A percentile compares a stretch with the other conserved stretches of the same genome.
Conservation (phyloP, 2,329 filamentous ascomycete genomes). For the Pestalotiopsis sp. region DNA sequence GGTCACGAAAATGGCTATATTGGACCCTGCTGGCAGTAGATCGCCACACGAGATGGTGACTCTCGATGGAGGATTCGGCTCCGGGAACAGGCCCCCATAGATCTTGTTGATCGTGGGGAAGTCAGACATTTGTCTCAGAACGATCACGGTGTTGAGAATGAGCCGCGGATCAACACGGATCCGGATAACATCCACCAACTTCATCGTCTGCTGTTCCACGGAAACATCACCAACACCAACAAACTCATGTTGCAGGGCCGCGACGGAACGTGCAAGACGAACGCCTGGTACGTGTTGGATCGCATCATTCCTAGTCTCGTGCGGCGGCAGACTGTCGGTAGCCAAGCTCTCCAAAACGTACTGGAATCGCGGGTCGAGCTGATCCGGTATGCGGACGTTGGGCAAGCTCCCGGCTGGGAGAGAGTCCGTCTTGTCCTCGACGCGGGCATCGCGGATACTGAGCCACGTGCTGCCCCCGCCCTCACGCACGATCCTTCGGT, state of each 20-base stretch:
- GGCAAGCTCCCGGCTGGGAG: constrained; percentile 12
- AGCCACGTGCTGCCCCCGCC: constrained; percentile 81
- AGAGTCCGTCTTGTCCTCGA: constrained; percentile 44
- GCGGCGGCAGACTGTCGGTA: background rate
- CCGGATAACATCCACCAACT: constrained; percentile 49
- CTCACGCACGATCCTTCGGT: constrained; percentile 59
- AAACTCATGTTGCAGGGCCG: constrained; percentile 42
- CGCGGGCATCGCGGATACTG: constrained; percentile 59
- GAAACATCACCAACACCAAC: constrained; percentile 27
- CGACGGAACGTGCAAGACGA: constrained; percentile 11
- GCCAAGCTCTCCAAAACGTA: constrained; percentile 39
- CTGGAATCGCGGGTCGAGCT: constrained; percentile 68
- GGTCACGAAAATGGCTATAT: constrained; percentile 63
- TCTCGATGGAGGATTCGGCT: constrained; percentile 81
- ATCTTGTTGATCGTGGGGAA: constrained; percentile 76
- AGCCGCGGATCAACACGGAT: constrained; percentile 37
- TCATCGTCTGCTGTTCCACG: constrained; percentile 51
- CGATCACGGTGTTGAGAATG: constrained; percentile 63
- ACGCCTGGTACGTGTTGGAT: background rate
- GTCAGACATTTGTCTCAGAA: constrained; percentile 79
- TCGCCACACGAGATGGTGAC: constrained; percentile 81
- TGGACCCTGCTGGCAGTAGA: constrained; percentile 59
- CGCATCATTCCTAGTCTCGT: background rate
- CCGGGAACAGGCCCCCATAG: constrained; percentile 75
- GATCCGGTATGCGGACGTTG: constrained; percentile 58